Base-by-base conservation (phyloP, 306 rosid genomes). In the Luffa aegyptiaca region DNA sequence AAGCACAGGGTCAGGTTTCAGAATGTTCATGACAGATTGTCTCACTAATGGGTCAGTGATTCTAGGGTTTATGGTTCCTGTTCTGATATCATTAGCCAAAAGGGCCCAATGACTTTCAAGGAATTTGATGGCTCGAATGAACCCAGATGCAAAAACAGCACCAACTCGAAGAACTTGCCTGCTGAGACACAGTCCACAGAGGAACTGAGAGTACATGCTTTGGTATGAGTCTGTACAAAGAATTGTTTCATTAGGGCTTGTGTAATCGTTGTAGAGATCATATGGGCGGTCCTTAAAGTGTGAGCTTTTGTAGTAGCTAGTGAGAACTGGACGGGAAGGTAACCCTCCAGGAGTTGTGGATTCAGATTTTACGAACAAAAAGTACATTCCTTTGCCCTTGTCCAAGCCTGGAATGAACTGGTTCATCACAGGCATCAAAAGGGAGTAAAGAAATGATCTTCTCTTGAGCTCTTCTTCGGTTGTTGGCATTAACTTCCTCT, bases 121-220 rank as follows among this genome's bases (percentile, higher is more conserved):
- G 77, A 90, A 90, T 64, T 84, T 86, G 51, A 90, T 79, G 57
- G 91, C 86, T 13, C 92, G 90, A 49, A 90, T 88, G 83, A 90
- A 88, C 5, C 87, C 95, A 1, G 95, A 90, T 45, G 95, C 92
- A 6, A 90, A 90, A 65, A 90, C 92, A 8, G 95, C 91, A 4
- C 95, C 90, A 42, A 87, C 95, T 4, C 90, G 86, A n/a, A 90
- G 80, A 16, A 90, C 90, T 48, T 87, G 74, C 0, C 62, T 69
- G 73, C 85, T 84, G 75, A 84, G 89, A 7, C 36, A 83, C 5
- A 90, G 92, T 9, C 94, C 94, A 57, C 90, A 90, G 5, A 90
- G 94, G 65, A 90, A 63, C 56, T 90, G 94, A 51, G 94, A 87
- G 77, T 90, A 90, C 92, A 88, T 88, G 86, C 94, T 90, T 62